Evolutionary conservation across 2,329 filamentous ascomycete genomes (phyloP), one percentile per base, ranked within the genome.

Genomic region (Nannizziopsis arthrosporioides): DNA sequence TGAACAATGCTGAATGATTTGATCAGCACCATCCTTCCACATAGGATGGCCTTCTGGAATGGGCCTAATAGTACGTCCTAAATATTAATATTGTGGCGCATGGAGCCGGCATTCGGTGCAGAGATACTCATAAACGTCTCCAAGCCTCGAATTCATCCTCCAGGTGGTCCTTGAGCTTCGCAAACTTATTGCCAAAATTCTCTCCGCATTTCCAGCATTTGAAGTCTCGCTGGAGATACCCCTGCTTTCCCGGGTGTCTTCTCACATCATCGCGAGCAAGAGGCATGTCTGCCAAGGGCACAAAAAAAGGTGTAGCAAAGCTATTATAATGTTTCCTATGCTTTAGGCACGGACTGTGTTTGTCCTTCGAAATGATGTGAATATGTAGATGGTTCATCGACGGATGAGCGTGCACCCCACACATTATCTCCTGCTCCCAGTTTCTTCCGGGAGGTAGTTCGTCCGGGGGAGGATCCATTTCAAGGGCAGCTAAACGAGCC

Each of bases 361-460:
- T 82, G 62, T 98, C 92, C 14, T 78, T 72, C 35, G 84, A 86
- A 49, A 96, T 68, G 27, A 96, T 79, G 64, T 98, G 92, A 3
- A 96, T 73, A 66, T 98, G 92, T 47, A 96, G 63, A 63, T 96
- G 87, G 54, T 78, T 82, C 92, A 98, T 96, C 48, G 83, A 89
- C 2, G 92, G 92, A 56, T 82, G 79, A 2, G 86, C 84, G 67
- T 98, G 92, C 6, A 94, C 76, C 11, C 92, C 92, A 15, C 81
- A 76, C 43, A 78, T 76, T 42, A 96, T 74, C 19, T 92, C 86
- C 10, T 70, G 68, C 36, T 71, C 67, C 85, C 88, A 96, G 66
- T 95, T 81, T 18, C 90, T 75, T 0, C 88, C 89, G 0, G 61
- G 53, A 0, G 88, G 88, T 7, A 89, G 68, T 38, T 71, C 63